Evolutionary conservation across 768 basidiomycete species (phyloP), one percentile per base, ranked within the genome.

Genomic region (Chalciporus chontae): DNA sequence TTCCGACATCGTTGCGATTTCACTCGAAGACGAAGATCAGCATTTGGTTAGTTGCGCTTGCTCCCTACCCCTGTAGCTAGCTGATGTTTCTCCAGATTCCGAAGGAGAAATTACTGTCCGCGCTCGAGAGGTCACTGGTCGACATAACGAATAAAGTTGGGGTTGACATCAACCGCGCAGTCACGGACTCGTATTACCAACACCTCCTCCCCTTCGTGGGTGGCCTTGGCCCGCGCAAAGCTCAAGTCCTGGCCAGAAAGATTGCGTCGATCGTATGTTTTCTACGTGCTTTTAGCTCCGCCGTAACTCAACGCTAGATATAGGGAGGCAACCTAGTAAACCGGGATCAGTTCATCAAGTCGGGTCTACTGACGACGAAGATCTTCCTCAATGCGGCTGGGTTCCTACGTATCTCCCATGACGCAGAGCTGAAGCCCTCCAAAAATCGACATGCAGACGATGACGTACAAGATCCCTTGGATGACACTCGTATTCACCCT

Each of bases 211-310:
- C 88, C 2, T 95, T 90, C 61, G 81, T 99, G 37, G 84, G 92
- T 61, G 96, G 96, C 13, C 76, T 99, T 44, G 96, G 96, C 8
- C 96, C 94, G 8, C 81, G 96, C 50, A 99, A 99, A 67, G 91
- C 94, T 5, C 85, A 91, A 56, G 79, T 80, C 5, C 65, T 98
- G 39, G 76, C 93, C 31, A 85, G 85, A 68, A 89, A 87, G 65
- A 92, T 97, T 41, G 80, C 79, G 8, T 71, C 80, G 14, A 72
- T 85, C 63, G 94, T 93, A 57, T 55, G 82, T 77, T 29, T 26
- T 32, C 31, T 21, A 40, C 5, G 19, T 32, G 5, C 43, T 40
- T 11, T 5, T 23, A 9, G 3, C 19, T 51, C 15, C 1, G 2
- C 7, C 24, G 15, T 54, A 48, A 50, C 42, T 32, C 27, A 48